Base-by-base conservation (phyloP, 2,329 filamentous ascomycete species). In the Verticillium albo-atrum region DNA sequence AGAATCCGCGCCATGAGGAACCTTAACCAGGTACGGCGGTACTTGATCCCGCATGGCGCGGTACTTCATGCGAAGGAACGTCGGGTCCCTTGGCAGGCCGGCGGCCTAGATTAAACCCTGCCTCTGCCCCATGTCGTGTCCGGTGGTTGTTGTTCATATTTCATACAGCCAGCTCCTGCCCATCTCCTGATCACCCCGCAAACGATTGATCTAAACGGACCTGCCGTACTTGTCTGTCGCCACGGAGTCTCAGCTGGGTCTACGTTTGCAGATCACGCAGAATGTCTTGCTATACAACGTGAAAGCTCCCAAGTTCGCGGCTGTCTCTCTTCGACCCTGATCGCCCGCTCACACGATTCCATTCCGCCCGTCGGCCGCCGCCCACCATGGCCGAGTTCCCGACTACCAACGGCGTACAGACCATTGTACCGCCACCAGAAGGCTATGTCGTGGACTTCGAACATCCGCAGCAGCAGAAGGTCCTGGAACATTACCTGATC, bases 371-470 rank as follows among this genome's bases (percentile, higher is more conserved):
- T 23, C 10, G 42, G 25, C 42, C n/a, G 20, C 20, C 5, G 5
- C 14, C 42, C 10, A 53, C 51, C 51, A 53, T 53, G 51, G 25
- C 51, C 34, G 54, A 55, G 6, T 61, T 59, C 28, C 60, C 60
- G 50, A 17, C 55, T 23, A 60, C 52, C 20, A 59, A 61, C 53
- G 60, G 60, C 55, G 51, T 56, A 17, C 50, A 56, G 35, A 61
- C 58, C 12, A 42, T 63, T 12, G 55, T 58, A 6, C 57, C 61
- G 50, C 58, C 62, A 15, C 62, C 62, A 6, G 62, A 61, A 27
- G 67, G 64, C 57, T 68, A 69, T 28, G 62, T 64, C 6, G 65
- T 70, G 54, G 56, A 71, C 51, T 69, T 72, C 47, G 63, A 63
- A 10, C 55, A 68, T 51, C 70, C 69, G 0, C 56, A 59, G 34